Conservation (phyloP, 225 moss, liverwort and hornwort species). For the Bryum argenteum region DNA sequence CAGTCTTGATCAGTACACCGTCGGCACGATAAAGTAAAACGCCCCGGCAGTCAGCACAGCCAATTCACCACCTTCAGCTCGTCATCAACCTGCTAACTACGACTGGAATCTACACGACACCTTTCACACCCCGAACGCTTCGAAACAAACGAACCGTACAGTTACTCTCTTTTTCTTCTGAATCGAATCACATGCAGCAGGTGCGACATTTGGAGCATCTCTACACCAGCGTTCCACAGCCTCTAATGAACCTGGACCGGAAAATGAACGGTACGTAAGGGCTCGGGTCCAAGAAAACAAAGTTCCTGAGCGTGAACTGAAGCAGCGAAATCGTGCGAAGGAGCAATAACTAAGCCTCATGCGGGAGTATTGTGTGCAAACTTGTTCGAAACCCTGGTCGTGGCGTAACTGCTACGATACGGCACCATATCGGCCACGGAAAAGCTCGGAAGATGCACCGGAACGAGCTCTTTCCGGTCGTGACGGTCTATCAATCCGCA, state of each 20-base stretch:
- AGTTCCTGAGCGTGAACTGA: conserved; percentile 10
- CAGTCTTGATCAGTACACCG: conserved; percentile 23
- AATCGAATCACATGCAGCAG: conserved; percentile 19
- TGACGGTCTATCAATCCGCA: conserved; percentile 5
- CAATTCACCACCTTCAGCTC: conserved; percentile 25
- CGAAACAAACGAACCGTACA: background rate
- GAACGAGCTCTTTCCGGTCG: background rate
- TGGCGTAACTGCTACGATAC: conserved; percentile 29
- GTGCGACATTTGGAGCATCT: background rate
- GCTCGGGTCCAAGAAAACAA: conserved; percentile 10
- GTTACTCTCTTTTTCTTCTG: background rate
- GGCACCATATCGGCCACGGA: conserved; percentile 26
- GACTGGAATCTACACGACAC: background rate
- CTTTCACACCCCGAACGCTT: conserved; percentile 4
- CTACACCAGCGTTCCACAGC: conserved; percentile 22
- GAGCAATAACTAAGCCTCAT: too few relatives aligned
- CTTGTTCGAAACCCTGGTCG: conserved; percentile 40
- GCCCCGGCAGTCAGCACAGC: conserved; percentile 6
- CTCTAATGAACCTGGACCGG: background rate
- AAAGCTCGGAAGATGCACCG: conserved; percentile 13
- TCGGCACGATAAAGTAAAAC: conserved; percentile 14
- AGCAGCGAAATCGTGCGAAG: background rate
- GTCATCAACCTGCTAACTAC: too few relatives aligned
- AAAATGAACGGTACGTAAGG: background rate
- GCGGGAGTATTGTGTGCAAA: too few relatives aligned